phyloP scores from a whole-genome alignment of 2,329 filamentous ascomycete genomes.

The Exophiala alcalophila region DNA sequence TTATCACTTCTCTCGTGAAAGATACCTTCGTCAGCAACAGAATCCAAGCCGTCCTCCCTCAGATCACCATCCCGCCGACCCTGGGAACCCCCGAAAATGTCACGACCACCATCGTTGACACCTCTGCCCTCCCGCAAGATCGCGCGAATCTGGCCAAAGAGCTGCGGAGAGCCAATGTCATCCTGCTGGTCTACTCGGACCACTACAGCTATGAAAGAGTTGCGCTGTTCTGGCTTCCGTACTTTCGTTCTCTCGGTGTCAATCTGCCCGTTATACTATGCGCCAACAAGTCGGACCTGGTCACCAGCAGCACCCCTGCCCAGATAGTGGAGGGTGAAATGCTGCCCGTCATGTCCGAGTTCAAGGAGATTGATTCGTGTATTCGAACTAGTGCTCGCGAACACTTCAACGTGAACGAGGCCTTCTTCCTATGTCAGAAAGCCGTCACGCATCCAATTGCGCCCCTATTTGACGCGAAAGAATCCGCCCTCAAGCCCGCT shows the following conservation, averaged over 20 bases:
- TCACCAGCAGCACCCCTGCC: constrained; percentile 68
- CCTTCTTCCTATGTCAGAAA: constrained; percentile 97
- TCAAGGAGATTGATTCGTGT: constrained; percentile 97
- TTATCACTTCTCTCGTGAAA: constrained; percentile 94
- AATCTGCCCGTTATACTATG: constrained; percentile 97
- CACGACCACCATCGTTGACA: constrained; percentile 96
- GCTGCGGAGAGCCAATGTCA: constrained; percentile 94
- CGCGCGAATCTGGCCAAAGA: constrained; percentile 86
- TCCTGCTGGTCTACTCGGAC: constrained; percentile 93
- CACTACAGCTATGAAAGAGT: constrained; percentile 99
- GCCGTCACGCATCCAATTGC: constrained; percentile 96
- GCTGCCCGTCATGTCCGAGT: constrained; percentile 96
- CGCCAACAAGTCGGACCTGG: constrained; percentile 94
- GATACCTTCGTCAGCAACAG: constrained; percentile 94
- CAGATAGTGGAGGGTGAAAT: constrained; percentile 96
- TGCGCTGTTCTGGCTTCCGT: constrained; percentile 96
- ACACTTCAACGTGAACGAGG: constrained; percentile 90
- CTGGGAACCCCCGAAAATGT: constrained; percentile 95
- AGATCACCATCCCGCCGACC: constrained; percentile 90
- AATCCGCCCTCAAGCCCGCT: constrained; percentile 79
- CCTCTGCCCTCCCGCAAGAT: constrained; percentile 90
- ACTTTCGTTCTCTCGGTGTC: constrained; percentile 95
- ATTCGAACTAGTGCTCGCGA: constrained; percentile 91
- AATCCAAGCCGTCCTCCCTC: constrained; percentile 89
- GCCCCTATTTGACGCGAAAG: constrained; percentile 94